These are phyloP conservation scores for Trichoderma guizhouense DNA, from an alignment of 2,329 filamentous ascomycete genomes.

Conservation along the genomic window DNA sequence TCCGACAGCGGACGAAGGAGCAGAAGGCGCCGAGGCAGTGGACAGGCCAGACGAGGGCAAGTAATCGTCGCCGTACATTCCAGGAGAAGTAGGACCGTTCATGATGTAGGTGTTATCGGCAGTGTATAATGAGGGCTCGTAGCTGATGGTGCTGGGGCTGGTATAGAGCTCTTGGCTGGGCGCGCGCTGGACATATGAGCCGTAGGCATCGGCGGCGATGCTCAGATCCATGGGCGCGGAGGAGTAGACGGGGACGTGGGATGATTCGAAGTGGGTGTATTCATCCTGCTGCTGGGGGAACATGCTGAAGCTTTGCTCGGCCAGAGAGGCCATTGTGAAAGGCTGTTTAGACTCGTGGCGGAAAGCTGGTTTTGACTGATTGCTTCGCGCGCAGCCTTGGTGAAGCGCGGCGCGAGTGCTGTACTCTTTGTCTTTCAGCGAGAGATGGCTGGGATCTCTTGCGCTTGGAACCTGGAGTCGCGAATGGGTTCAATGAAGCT, in stretches of 20 bases:
- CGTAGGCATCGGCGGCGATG: constrained; percentile 46
- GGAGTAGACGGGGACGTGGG: constrained; percentile 39
- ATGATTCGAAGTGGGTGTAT: constrained; percentile 45
- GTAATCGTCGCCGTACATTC: constrained; percentile 48
- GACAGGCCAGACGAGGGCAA: constrained; percentile 57
- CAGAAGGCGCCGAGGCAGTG: constrained; percentile 59
- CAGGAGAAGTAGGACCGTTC: constrained; percentile 46
- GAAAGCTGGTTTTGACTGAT: neutral
- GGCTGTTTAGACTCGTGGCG: neutral
- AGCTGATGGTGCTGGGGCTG: constrained; percentile 35
- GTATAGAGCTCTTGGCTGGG: constrained; percentile 29
- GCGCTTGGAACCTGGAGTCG: neutral
- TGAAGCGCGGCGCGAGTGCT: neutral
- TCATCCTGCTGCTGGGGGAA: constrained; percentile 34
- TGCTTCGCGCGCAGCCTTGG: constrained; percentile 6
- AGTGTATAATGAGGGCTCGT: constrained; percentile 47
- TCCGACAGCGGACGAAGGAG: constrained; percentile 63
- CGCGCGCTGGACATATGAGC: constrained; percentile 37
- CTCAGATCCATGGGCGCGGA: constrained; percentile 46
- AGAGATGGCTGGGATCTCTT: neutral
- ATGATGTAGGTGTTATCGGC: constrained; percentile 46
- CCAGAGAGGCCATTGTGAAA: constrained; percentile 29
- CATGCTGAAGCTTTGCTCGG: constrained; percentile 29
- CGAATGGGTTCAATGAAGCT: neutral
- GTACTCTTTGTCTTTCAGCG: neutral